Base-by-base conservation (phyloP, 164 flowering plant species). In the Umbellularia californica region DNA sequence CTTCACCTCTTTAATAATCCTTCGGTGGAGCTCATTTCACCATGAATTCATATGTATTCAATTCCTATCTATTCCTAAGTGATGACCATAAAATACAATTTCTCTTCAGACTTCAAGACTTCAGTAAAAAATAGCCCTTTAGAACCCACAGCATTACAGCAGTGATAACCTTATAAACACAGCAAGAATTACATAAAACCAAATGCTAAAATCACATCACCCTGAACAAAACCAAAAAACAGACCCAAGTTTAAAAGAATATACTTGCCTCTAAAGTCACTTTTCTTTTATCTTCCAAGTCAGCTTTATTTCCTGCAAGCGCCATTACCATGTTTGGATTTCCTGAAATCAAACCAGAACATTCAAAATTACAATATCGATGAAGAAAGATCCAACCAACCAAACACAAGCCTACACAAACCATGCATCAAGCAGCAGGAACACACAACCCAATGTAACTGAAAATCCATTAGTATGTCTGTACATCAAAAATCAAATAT, bases 281-380 rank as follows among this genome's bases (percentile, higher is more conserved):
- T 77, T 85, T 87, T 82, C 93, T 85, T 70, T 83, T 80, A 47
- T 90, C 97, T 74, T 81, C 78, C 76, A 93, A 76, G 79, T 93
- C 98, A 69, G 92, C 87, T 84, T 93, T 91, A 70, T 91, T 93
- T 50, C 98, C 98, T 65, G 97, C 97, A 79, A 93, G 89, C 55
- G 98, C 97, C 90, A 87, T 87, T 52, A 93, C 97, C 92, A 91
- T 87, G 83, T 86, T 91, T 35, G 94, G 90, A 76, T 90, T 91
- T 75, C 98, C 98, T 92, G 72, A 13, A 68, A 4, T 9, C 20
- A 70, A 7, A 13, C 10, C 5, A 51, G 20, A 58, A 58, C 25
- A 71, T 58, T n/a, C 20, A 33, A 58, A 33, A 71, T 51, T 60
- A 58, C 51, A 30, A 25, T 0, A 11, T 33, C 3, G 9, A 27